Percentiles rank a stretch among this genome's conserved stretches.
Evolutionary conservation across 495 filamentous ascomycete species (phyloP).

Genomic region (Polyplosphaeria fusca): DNA sequence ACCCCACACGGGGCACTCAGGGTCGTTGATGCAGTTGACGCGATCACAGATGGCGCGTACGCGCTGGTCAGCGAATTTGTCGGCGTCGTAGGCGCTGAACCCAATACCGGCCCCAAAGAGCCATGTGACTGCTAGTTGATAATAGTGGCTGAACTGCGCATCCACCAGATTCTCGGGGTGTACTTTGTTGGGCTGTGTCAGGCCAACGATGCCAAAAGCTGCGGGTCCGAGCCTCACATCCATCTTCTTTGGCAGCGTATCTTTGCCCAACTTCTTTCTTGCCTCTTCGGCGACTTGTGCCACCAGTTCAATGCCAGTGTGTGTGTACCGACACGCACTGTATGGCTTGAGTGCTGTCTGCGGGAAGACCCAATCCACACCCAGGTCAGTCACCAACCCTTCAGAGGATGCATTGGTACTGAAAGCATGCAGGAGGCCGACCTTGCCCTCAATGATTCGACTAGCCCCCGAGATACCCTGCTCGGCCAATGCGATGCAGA

Average conservation of each 20-base stretch:
- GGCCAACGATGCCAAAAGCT: conserved; percentile 30
- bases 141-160: conserved; percentile 34
- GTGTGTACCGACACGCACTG: conserved; percentile 36
- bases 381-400: conserved; percentile 21
- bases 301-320: conserved; percentile 31
- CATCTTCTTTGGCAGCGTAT: conserved; percentile 3
- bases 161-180: conserved; percentile 35
- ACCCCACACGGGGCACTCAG: conserved; percentile 15
- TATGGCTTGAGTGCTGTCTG: conserved; percentile 30
- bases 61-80: conserved; percentile 14
- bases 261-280: conserved; percentile 5
- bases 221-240: conserved; percentile 19
- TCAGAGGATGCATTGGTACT: conserved; percentile 23
- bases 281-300: conserved; percentile 10
- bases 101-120: conserved; percentile 32
- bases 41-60: conserved; percentile 28
- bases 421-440: conserved; percentile 34
- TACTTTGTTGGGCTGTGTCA: conserved; percentile 34
- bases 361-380: conserved; percentile 27
- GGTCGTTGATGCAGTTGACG: conserved; percentile 21
- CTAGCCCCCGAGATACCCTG: conserved; percentile 30
- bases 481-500: conserved; percentile 34
- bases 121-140: conserved; percentile 29
- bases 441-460: conserved; percentile 30
- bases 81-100: conserved; percentile 22